These are phyloP conservation scores for Boletus semigastroideus DNA, from an alignment of 1,284 basidiomycete genomes.

Conservation along the genomic window DNA sequence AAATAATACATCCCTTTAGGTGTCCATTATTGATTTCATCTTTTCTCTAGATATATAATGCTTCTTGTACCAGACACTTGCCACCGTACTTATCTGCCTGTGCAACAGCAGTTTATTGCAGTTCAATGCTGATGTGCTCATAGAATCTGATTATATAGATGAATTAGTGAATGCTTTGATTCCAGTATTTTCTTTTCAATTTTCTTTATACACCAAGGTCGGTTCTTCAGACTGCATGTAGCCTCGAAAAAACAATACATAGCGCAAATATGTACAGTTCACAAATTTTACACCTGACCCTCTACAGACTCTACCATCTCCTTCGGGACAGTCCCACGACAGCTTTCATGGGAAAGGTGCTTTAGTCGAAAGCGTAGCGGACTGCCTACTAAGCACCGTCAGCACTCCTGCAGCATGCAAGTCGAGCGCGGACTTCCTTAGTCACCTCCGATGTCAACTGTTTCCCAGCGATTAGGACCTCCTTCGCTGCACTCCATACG, in stretches of 20 bases:
- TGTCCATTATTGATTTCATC: not conserved
- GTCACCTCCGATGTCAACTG: slow-evolving; percentile 23
- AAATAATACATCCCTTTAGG: not conserved
- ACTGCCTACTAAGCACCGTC: slow-evolving; percentile 18
- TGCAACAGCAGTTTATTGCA: not conserved
- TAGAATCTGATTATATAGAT: too few relatives aligned
- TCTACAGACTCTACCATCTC: slow-evolving; percentile 10
- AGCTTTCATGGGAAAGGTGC: slow-evolving; percentile 27
- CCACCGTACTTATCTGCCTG: not conserved
- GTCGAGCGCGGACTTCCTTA: slow-evolving; percentile 20
- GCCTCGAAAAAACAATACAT: not conserved
- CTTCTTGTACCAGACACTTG: not conserved
- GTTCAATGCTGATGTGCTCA: not conserved
- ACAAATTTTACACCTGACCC: not conserved
- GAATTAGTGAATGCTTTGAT: not conserved
- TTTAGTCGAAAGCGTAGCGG: slow-evolving; percentile 23
- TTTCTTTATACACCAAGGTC: too few relatives aligned
- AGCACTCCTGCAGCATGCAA: slow-evolving; percentile 9
- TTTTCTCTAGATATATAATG: slow-evolving; percentile 2
- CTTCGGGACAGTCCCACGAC: slow-evolving; percentile 21
- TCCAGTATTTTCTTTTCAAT: too few relatives aligned
- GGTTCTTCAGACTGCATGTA: too few relatives aligned
- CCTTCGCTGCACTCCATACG: slow-evolving; percentile 18
- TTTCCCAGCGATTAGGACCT: slow-evolving; percentile 11
- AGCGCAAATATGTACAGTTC: not conserved